Percentiles rank a stretch among this genome's conserved stretches.
Conservation (phyloP, 768 basidiomycete genomes). For the Trametes sanguinea region DNA sequence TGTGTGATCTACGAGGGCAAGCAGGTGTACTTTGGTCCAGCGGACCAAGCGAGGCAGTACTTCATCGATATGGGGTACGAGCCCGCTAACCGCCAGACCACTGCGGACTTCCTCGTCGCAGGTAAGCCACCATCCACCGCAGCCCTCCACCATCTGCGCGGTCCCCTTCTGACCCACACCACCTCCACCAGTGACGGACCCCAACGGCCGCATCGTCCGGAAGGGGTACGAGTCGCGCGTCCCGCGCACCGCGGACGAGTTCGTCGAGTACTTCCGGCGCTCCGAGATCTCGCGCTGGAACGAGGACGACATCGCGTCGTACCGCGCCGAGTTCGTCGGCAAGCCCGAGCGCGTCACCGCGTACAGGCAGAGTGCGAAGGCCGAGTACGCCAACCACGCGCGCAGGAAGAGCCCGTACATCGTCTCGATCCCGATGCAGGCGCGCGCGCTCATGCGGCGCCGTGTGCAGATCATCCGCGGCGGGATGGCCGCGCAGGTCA, state of each 20-base stretch:
- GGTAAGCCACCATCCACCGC: slow-evolving; percentile 26
- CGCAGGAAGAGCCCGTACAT: slow-evolving; percentile 41
- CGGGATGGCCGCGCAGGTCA: slow-evolving; percentile 31
- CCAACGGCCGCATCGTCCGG: slow-evolving; percentile 54
- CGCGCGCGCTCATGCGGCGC: slow-evolving; percentile 37
- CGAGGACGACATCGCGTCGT: slow-evolving; percentile 47
- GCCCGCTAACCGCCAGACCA: slow-evolving; percentile 57
- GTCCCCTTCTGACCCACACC: neutral
- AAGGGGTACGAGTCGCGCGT: slow-evolving; percentile 40
- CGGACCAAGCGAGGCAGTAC: slow-evolving; percentile 63
- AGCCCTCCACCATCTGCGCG: neutral
- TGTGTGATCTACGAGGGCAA: slow-evolving; percentile 74
- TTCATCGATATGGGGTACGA: slow-evolving; percentile 69
- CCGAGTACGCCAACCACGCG: slow-evolving; percentile 52
- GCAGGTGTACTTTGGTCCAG: slow-evolving; percentile 76
- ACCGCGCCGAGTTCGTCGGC: slow-evolving; percentile 46
- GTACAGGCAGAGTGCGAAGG: slow-evolving; percentile 50
- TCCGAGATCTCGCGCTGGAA: slow-evolving; percentile 46
- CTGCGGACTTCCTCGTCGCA: slow-evolving; percentile 59
- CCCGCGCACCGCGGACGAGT: slow-evolving; percentile 60
- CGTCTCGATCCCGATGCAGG: slow-evolving; percentile 39
- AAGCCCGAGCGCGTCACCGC: slow-evolving; percentile 42
- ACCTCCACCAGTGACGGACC: slow-evolving; percentile 51
- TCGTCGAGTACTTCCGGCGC: slow-evolving; percentile 40
- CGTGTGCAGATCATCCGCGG: slow-evolving; percentile 40